Percentiles rank a stretch among this genome's conserved stretches.
These are phyloP conservation scores for Sporormia fimetaria DNA, from an alignment of 495 filamentous ascomycete genomes.

Conservation along the genomic window DNA sequence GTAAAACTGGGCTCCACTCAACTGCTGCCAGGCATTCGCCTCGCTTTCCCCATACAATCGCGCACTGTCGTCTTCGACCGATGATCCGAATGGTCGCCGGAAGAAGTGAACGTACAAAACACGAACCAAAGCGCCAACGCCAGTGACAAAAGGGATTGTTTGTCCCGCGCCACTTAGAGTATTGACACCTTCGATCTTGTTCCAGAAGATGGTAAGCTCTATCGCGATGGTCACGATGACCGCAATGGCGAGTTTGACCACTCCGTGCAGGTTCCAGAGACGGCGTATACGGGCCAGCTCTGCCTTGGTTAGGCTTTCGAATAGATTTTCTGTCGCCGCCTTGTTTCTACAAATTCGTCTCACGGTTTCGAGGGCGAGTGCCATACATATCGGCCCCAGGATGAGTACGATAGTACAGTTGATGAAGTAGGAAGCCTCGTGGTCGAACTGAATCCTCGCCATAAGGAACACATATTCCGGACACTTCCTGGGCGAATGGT, in stretches of 20 bases:
- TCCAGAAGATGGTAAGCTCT: conserved; percentile 36
- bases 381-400: too few relatives aligned
- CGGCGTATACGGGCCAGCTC: conserved; percentile 7
- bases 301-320: too few relatives aligned
- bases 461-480: conserved; percentile 23
- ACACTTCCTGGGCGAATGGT: conserved; percentile 5
- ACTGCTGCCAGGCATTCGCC: too few relatives aligned
- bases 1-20: too few relatives aligned
- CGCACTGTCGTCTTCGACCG: too few relatives aligned
- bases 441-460: conserved; percentile 11
- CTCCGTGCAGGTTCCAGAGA: conserved; percentile 22
- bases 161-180: conserved; percentile 29
- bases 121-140: conserved; percentile 14
- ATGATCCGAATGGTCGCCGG: too few relatives aligned
- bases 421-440: neutral
- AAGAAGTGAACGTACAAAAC: conserved; percentile 16
- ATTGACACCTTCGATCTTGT: conserved; percentile 26
- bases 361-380: neutral
- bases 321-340: neutral
- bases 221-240: conserved; percentile 28
- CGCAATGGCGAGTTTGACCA: conserved; percentile 27
- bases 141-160: conserved; percentile 33
- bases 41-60: too few relatives aligned
- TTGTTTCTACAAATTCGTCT: conserved; percentile 3
- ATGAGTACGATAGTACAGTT: neutral